Conservation (phyloP, 2,329 filamentous ascomycete species). For the Xylaria arbuscula region DNA sequence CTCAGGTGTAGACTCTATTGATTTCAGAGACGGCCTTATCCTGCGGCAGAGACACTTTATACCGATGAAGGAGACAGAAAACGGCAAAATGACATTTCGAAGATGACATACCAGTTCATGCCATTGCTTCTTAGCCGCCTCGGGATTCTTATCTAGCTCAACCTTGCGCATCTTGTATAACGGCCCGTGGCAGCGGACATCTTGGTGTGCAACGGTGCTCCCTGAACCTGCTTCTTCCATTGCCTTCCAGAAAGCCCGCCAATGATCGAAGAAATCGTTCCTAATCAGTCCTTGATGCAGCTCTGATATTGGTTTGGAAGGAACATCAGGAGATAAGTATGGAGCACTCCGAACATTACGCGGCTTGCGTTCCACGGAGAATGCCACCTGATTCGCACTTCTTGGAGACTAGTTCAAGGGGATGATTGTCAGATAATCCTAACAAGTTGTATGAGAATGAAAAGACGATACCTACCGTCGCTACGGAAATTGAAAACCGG, state of each 20-base stretch:
- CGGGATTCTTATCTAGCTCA: slow-evolving; percentile 5
- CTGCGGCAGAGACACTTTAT: neutral
- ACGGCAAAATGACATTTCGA: neutral
- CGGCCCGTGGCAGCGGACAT: slow-evolving; percentile 14
- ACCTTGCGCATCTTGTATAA: neutral
- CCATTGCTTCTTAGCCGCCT: slow-evolving; percentile 10
- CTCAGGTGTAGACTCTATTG: neutral
- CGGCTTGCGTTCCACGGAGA: neutral
- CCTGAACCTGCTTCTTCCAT: neutral
- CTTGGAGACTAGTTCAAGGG: neutral
- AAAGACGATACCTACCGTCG: slow-evolving; percentile 1
- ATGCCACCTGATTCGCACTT: no score
- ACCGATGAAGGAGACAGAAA: neutral
- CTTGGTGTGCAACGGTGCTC: neutral
- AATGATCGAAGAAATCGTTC: neutral
- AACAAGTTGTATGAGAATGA: neutral
- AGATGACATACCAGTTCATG: neutral
- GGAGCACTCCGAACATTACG: no score
- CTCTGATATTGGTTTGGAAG: neutral
- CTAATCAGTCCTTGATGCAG: no score
- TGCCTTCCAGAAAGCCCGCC: neutral
- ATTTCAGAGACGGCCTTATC: neutral
- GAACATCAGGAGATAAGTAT: no score
- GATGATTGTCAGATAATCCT: neutral
- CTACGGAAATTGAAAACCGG: neutral